Base-by-base conservation (phyloP, 208 protist species). In the Lotmaria passim region DNA sequence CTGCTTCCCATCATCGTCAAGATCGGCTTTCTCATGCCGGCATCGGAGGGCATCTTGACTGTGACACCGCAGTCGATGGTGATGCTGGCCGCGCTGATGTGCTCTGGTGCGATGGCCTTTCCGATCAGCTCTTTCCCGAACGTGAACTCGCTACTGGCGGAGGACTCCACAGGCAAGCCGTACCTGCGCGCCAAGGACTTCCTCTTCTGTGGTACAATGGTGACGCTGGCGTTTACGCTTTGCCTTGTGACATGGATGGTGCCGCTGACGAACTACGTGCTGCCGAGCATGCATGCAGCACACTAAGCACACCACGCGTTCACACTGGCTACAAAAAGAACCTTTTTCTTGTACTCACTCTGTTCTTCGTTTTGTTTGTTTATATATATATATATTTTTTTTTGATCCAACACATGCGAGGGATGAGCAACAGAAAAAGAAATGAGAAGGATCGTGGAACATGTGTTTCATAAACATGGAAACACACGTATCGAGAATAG, bases 51-150 rank as follows among this genome's bases (percentile, higher is more conserved):
- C 34, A 19, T 87, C 38, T 69, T 93, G 26, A 57, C 79, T 21
- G 78, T 93, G 0, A 92, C 93, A 17, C 89, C 90, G 36, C 78
- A 89, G 59, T 85, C 85, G 19, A 69, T 97, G 52, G 88, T 96
- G n/a, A 81, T 96, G 63, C 73, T 95, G n/a, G 84, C 79, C 23
- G 80, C 93, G 7, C 64, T 95, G 30, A 96, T 97, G 86, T 95
- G 88, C 73, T 97, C 93, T 14, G 93, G 92, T 43, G 84, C 94
- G 8, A 97, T 97, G 95, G 93, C 90, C 23, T 95, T 98, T 58
- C 94, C 96, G 31, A 96, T 98, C 77, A 96, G 93, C 51, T 97
- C 91, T 12, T 98, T 98, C 76, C 96, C 96, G 11, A 98, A 98
- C 79, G 87, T 98, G 0, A 97, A 96, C 76, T 95, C 93, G 4